A percentile compares a stretch with the other conserved stretches of the same genome.
Evolutionary conservation across 2,329 filamentous ascomycete species (phyloP).

Genomic region (Aureobasidium uvarum): DNA sequence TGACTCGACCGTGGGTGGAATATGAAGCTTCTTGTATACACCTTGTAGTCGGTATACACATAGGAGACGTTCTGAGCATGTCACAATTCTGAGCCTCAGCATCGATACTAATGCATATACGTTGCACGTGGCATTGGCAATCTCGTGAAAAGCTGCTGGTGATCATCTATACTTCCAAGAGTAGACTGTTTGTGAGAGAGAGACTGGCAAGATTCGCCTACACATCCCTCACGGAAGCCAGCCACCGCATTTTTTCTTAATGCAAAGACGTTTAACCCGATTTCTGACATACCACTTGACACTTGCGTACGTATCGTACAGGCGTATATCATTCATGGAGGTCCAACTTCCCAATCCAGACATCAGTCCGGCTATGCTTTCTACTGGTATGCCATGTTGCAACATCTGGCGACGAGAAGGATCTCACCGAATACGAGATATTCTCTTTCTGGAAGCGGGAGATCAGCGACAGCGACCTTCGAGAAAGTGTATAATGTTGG

Average conservation of each 20-base stretch:
- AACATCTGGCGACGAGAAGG: constrained; percentile 1
- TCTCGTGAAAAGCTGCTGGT: constrained; percentile 3
- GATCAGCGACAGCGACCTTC: constrained; percentile 10
- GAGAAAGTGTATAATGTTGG: background rate
- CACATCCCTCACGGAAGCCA: background rate
- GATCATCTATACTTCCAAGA: background rate
- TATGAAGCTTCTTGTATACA: background rate
- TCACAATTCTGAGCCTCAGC: background rate
- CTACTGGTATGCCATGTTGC: too few species aligned
- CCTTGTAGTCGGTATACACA: background rate
- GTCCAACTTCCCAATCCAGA: background rate
- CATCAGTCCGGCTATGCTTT: background rate
- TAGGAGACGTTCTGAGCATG: background rate
- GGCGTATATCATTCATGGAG: background rate
- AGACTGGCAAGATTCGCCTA: background rate
- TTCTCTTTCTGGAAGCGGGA: constrained; percentile 23
- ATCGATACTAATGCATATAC: background rate
- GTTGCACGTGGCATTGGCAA: background rate
- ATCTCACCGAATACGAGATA: background rate
- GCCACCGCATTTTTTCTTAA: background rate
- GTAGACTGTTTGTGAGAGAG: background rate
- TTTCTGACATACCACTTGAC: background rate
- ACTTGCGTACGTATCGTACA: background rate
- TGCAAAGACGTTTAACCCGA: constrained; percentile 7
- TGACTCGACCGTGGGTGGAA: background rate